A percentile compares a stretch with the other conserved stretches of the same genome.
Evolutionary conservation across 2,329 filamentous ascomycete species (phyloP).

Genomic region (Fulvia fulva): DNA sequence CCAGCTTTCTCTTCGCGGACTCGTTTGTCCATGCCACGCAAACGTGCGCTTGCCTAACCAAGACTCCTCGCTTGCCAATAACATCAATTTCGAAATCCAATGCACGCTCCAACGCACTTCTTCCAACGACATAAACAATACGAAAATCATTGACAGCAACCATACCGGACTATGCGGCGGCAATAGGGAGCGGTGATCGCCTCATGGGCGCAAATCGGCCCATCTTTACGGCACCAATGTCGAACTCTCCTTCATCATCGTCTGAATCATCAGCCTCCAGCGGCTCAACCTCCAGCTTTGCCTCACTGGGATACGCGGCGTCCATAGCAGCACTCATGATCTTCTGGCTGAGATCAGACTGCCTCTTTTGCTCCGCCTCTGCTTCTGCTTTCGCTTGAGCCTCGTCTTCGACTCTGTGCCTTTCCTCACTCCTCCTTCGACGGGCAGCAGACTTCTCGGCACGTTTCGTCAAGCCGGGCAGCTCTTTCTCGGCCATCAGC

Average conservation of each 20-base stretch:
- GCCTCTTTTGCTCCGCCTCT: neutral
- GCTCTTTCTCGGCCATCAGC: constrained; percentile 41
- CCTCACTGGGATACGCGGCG: constrained; percentile 10
- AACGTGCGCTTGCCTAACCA: neutral
- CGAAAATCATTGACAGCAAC: constrained; percentile 15
- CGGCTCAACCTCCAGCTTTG: constrained; percentile 17
- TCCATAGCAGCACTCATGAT: constrained; percentile 5
- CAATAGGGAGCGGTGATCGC: constrained; percentile 7
- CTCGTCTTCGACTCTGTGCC: constrained; percentile 18
- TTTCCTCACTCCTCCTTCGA: constrained; percentile 23
- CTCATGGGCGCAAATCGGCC: constrained; percentile 3
- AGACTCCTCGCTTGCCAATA: constrained; percentile 16
- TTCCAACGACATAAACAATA: neutral
- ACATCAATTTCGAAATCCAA: constrained; percentile 3
- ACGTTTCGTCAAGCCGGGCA: constrained; percentile 21
- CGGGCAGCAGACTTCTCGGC: constrained; percentile 25
- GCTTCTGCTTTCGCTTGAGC: constrained; percentile 4
- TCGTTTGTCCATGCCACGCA: constrained; percentile 4
- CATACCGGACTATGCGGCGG: constrained; percentile 12
- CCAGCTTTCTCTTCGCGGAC: neutral
- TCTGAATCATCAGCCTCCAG: constrained; percentile 21
- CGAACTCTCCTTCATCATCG: constrained; percentile 17
- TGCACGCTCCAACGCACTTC: constrained; percentile 18
- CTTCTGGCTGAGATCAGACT: constrained; percentile 2
- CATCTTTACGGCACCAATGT: constrained; percentile 13